Base-by-base conservation (phyloP, 306 rosid genomes). In the Ochetophila trinervis region DNA sequence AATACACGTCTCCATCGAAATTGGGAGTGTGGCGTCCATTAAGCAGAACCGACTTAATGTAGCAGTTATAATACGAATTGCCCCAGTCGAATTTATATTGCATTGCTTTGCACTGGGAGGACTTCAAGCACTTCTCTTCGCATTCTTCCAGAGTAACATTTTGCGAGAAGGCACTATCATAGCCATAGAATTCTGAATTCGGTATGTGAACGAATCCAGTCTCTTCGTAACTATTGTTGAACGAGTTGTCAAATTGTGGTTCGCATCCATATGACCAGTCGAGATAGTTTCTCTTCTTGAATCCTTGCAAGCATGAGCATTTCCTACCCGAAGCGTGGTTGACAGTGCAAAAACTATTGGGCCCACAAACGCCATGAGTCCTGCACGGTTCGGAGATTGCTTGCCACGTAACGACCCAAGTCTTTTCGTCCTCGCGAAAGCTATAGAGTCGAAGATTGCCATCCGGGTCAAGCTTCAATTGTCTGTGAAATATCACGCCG, bases 371-470 rank as follows among this genome's bases (percentile, higher is more conserved):
- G 23, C 85, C 89, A 49, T 81, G 83, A 44, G 83, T 71, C 13
- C 9, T 71, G 59, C 92, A 86, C 9, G 67, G 68, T 27, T 45
- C 42, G 5, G 13, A 35, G 3, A 70, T 53, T 6, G 84, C 79
- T 77, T 74, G 80, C 89, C 92, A 86, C 0, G 87, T 65, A n/a
- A 81, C 14, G 1, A 16, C 52, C 92, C 87, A 86, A 3, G 0
- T 53, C 15, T 10, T 40, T 6, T 16, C 42, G 15, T 53, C 53
- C 21, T 16, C 8, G 10, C 58, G 14, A 2, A 68, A 62, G 40
- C 84, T 70, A 18, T 83, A 78, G 24, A 83, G 49, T 7, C 74
- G 75, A 40, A 83, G 40, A 53, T 83, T 78, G 1, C 88, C 84
- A 19, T 83, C 84, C 13, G 49, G 51, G 19, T 78, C 84, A 13